Evolutionary conservation across 2,329 filamentous ascomycete species (phyloP).

Genomic region (Apiospora koreana): DNA sequence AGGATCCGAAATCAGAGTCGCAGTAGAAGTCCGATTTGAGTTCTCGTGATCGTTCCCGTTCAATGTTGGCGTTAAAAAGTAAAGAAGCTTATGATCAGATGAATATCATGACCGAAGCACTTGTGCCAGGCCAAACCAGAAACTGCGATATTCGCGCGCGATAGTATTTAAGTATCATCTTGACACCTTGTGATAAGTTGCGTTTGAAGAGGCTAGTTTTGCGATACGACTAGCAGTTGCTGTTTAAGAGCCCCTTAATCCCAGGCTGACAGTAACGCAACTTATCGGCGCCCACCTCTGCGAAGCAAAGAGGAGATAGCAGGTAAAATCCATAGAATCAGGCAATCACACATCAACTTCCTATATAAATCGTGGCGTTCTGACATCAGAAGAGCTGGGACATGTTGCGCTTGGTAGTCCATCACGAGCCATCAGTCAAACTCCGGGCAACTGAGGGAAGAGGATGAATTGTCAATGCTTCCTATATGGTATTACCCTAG

Average conservation of each 20-base stretch:
- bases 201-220: too few relatives aligned
- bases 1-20: not conserved
- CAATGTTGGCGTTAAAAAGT: not conserved
- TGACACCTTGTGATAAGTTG: too few relatives aligned
- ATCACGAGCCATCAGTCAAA: not conserved
- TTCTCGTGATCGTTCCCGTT: not conserved
- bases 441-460: too few relatives aligned
- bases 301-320: not conserved
- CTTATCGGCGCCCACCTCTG: not conserved
- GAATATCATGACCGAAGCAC: too few relatives aligned
- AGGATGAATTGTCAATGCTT: not conserved
- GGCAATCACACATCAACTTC: too few relatives aligned
- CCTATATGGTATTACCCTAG: not conserved
- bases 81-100: not conserved
- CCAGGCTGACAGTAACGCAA: not conserved
- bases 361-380: not conserved
- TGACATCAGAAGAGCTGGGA: not conserved
- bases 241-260: too few relatives aligned
- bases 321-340: not conserved
- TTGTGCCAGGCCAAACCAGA: too few relatives aligned
- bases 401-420: not conserved
- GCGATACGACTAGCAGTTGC: too few relatives aligned
- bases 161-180: too few relatives aligned
- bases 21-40: not conserved
- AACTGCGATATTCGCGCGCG: too few relatives aligned